phyloP scores from a whole-genome alignment of 495 filamentous ascomycete species.

The Podospora didyma region DNA sequence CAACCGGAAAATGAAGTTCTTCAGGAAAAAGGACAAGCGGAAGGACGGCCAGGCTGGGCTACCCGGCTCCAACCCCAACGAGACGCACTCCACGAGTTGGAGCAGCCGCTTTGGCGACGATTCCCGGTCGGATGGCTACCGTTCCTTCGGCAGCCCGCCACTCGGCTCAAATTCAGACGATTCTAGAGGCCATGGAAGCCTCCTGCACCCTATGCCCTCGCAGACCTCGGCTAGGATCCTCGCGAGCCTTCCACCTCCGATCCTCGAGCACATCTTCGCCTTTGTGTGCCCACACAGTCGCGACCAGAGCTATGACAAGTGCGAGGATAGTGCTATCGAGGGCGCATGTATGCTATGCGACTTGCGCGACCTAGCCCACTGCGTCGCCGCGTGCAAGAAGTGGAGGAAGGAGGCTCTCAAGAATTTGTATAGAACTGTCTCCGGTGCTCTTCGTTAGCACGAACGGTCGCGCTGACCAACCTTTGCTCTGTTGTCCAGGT shows the following conservation, averaged over 20 bases:
- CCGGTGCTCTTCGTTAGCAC: too few species aligned
- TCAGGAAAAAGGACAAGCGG: constrained; percentile 35
- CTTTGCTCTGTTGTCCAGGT: constrained; percentile 46
- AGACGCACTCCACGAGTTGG: not conserved
- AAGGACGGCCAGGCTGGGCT: constrained; percentile 12
- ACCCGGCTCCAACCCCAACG: constrained; percentile 14
- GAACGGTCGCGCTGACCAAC: too few species aligned
- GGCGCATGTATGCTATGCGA: constrained; percentile 95
- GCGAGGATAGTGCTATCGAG: constrained; percentile 75
- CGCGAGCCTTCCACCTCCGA: constrained; percentile 51
- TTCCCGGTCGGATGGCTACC: constrained; percentile 9
- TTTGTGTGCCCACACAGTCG: constrained; percentile 78
- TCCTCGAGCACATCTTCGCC: constrained; percentile 71
- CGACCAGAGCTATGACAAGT: constrained; percentile 74
- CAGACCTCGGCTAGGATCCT: constrained; percentile 27
- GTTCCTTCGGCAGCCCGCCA: constrained; percentile 15
- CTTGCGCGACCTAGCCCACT: constrained; percentile 82
- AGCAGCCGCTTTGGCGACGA: constrained; percentile 1
- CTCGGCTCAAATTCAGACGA: too few species aligned
- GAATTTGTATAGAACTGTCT: constrained; percentile 64
- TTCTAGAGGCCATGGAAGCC: not conserved
- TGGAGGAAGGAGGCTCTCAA: constrained; percentile 60
- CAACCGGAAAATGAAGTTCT: constrained; percentile 37
- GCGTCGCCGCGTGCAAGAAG: constrained; percentile 63
- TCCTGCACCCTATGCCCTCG: constrained; percentile 15